Base-by-base conservation (phyloP, 2,329 filamentous ascomycete genomes). In the Microdochium bolleyi region DNA sequence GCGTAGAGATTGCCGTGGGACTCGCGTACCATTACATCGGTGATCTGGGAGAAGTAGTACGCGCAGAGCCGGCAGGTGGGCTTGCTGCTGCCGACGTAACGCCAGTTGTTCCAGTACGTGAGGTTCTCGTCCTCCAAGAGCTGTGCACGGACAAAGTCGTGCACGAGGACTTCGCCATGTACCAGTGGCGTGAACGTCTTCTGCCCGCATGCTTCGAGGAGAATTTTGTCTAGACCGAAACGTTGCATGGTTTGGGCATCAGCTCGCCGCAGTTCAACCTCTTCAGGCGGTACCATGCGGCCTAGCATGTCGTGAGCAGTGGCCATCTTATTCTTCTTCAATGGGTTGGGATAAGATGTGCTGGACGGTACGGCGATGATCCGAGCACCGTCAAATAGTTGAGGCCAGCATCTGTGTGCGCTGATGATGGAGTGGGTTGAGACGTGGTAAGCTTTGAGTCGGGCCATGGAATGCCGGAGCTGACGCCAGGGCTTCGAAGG, bases 21-120 rank as follows among this genome's bases (percentile, higher is more conserved):
- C 2, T 59, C 32, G 0, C 71, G 62, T 1, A 67, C 63, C 2
- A 57, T 49, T 1, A 58, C 50, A n/a, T 50, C 41, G 10, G 49
- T 52, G 2, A 72, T 60, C 0, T 59, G 53, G 2, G 59, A 53
- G n/a, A 74, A 70, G 50, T 70, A 74, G 49, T 67, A 65, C 3
- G 58, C 41, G 24, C 72, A 74, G 1, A 74, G 61, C 1, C 64
- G 61, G 32, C 72, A 74, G 0, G 70, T 67, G 0, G 70, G 70
- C 55, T 74, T 74, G 58, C 70, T 72, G 25, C 60, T 61, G 0
- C 70, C 71, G n/a, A 74, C 70, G 51, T 73, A 73, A 14, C 56
- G 60, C 53, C 61, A 64, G 9, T 58, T 54, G 0, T 54, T 41
- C 53, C 68, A 73, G 60, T 70, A 73, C 34, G 14, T 38, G 7